Evolutionary conservation across 108 stramenopile genomes (phyloP).

Genomic region (Pseudonitzschia multistriata): DNA sequence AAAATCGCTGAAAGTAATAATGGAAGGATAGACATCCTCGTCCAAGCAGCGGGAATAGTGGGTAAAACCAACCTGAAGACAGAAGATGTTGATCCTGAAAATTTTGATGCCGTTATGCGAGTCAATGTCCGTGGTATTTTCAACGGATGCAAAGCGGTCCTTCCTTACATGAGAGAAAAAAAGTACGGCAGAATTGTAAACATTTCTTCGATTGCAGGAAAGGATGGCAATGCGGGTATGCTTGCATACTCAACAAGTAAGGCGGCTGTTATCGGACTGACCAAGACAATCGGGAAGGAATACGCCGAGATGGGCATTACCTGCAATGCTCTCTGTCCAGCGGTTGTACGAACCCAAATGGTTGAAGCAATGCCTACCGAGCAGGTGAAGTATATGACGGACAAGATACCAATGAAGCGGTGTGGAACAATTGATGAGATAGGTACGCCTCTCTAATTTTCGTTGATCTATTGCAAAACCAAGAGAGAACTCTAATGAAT

Average conservation of each 20-base stretch:
- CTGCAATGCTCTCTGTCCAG: conserved; percentile 69
- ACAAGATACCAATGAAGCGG: conserved; percentile 70
- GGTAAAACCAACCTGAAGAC: conserved; percentile 50
- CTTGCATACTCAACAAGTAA: conserved; percentile 64
- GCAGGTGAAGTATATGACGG: conserved; percentile 72
- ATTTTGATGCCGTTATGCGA: conserved; percentile 55
- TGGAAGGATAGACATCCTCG: conserved; percentile 26
- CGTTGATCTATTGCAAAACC: no score
- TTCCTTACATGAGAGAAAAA: conserved; percentile 61
- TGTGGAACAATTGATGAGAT: conserved; percentile 59
- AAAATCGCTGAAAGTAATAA: conserved; percentile 37
- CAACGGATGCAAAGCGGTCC: conserved; percentile 51
- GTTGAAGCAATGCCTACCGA: conserved; percentile 60
- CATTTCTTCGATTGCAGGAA: conserved; percentile 67
- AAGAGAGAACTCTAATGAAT: not conserved
- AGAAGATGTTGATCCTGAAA: conserved; percentile 42
- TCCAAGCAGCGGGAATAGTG: conserved; percentile 59
- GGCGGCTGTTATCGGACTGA: conserved; percentile 72
- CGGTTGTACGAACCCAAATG: conserved; percentile 68
- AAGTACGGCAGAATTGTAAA: conserved; percentile 66
- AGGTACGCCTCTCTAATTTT: not conserved
- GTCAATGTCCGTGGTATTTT: conserved; percentile 62
- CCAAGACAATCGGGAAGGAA: conserved; percentile 74
- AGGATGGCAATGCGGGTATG: conserved; percentile 74
- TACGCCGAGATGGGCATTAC: conserved; percentile 72